Base-by-base conservation (phyloP, 768 basidiomycete genomes). In the Lyophyllum semitale region DNA sequence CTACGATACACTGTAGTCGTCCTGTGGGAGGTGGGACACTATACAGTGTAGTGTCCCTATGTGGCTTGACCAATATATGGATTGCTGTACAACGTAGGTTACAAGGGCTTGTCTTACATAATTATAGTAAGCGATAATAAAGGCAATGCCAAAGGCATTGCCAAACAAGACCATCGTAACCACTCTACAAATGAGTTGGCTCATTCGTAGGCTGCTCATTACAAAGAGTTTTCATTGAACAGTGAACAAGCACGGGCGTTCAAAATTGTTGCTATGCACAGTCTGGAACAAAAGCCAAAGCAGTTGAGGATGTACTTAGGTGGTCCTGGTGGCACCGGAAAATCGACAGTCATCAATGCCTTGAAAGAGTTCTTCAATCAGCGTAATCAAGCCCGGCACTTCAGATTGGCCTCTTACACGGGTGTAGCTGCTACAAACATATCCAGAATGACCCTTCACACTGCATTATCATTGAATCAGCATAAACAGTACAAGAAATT, bases 271-370 rank as follows among this genome's bases (percentile, higher is more conserved):
- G 58, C 70, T 1, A 53, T 64, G 4, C 68, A 69, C 49, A 53
- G 52, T 20, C 18, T 35, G 6, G 9, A 22, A 35, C n/a, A 49
- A 32, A 35, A 37, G 4, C 48, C 50, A 1, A 9, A 43, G 4
- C 40, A 51, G 37, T n/a, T 38, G 25, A 43, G 62, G 0, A 73
- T 78, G 73, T 72, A 68, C n/a, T 13, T 80, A 0, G 64, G 59
- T 4, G 77, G 77, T 0, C 49, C 75, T 0, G 76, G 71, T 3
- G 77, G 78, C 1, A 78, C 77, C 6, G 77, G 78, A 0, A 80
- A 79, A 62, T 73, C 71, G 0, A 51, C 66, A 20, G 72, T 78
- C 1, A 73, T 79, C 7, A 58, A 68, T 32, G 73, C 74, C 0
- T n/a, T 79, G 1, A 62, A 58, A 30, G 62, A 64, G 1, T 73